A percentile compares a stretch with the other conserved stretches of the same genome.
Conservation (phyloP, 2,329 filamentous ascomycete genomes). For the Diaporthe longicolla region DNA sequence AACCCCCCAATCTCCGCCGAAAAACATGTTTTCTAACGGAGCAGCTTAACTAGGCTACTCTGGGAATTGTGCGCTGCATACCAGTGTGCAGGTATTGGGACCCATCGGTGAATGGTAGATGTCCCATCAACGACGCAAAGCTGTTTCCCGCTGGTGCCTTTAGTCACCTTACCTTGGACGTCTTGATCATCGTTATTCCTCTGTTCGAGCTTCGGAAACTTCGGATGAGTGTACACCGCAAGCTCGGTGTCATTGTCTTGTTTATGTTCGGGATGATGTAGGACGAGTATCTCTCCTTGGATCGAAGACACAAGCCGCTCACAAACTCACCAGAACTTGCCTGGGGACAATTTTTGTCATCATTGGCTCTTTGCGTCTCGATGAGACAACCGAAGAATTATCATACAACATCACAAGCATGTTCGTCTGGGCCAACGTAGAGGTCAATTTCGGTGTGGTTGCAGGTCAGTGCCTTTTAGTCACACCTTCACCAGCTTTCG, state of each 20-base stretch:
- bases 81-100: constrained; percentile 17
- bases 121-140: constrained; percentile 15
- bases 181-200: constrained; percentile 13
- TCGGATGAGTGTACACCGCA: background rate
- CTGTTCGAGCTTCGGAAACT: constrained; percentile 8
- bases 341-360: constrained; percentile 12
- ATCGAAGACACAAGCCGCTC: background rate
- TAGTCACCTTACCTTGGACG: constrained; percentile 8
- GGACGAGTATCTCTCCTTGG: background rate
- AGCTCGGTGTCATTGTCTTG: constrained; percentile 20
- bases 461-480: background rate
- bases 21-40: background rate
- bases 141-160: constrained; percentile 7
- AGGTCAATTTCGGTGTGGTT: constrained; percentile 25
- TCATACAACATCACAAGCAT: constrained; percentile 4
- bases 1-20: no score
- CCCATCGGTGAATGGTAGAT: constrained; percentile 7
- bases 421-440: constrained; percentile 24
- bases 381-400: constrained; percentile 1
- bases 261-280: constrained; percentile 13
- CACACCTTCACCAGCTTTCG: background rate
- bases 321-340: background rate
- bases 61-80: constrained; percentile 8
- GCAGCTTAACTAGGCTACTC: background rate
- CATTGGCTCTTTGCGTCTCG: constrained; percentile 2